A percentile compares a stretch with the other conserved stretches of the same genome.
phyloP scores from a whole-genome alignment of 2,329 filamentous ascomycete species.

The Tolypocladium guangdongense region DNA sequence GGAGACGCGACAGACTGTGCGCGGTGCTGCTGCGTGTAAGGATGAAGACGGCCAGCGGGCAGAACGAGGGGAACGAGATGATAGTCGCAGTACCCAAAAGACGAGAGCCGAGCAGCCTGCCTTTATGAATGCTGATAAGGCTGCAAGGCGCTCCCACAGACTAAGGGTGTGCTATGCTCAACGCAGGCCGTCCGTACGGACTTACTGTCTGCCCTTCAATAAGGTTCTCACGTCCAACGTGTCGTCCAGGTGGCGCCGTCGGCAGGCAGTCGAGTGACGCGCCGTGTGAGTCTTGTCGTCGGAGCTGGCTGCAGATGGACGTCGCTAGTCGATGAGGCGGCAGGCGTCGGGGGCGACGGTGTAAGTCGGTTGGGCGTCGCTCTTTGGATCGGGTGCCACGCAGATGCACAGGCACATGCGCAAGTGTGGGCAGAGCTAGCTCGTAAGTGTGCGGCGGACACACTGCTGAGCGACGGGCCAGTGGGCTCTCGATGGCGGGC shows the following conservation, averaged over 20 bases:
- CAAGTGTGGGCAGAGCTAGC: neutral
- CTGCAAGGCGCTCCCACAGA: neutral
- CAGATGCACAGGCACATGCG: neutral
- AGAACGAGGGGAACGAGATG: neutral
- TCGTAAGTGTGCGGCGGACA: neutral
- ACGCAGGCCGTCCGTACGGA: neutral
- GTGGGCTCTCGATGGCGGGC: neutral
- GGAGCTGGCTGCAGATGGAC: neutral
- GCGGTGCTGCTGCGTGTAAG: neutral
- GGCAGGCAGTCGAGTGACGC: neutral
- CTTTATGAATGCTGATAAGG: neutral
- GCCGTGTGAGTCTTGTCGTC: slow-evolving; percentile 1
- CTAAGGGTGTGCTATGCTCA: neutral
- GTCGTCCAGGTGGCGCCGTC: neutral
- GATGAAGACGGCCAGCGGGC: neutral
- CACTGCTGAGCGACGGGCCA: no score
- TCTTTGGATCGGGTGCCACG: neutral
- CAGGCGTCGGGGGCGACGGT: slow-evolving; percentile 1
- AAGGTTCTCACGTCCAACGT: neutral
- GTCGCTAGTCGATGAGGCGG: slow-evolving; percentile 1
- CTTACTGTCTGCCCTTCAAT: neutral
- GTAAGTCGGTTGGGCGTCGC: slow-evolving; percentile 4
- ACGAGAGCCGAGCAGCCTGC: neutral
- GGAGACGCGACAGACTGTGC: no score
- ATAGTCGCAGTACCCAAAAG: neutral